A percentile compares a stretch with the other conserved stretches of the same genome.
These are phyloP conservation scores for Byssothecium circinans DNA, from an alignment of 2,329 filamentous ascomycete genomes.

Conservation along the genomic window DNA sequence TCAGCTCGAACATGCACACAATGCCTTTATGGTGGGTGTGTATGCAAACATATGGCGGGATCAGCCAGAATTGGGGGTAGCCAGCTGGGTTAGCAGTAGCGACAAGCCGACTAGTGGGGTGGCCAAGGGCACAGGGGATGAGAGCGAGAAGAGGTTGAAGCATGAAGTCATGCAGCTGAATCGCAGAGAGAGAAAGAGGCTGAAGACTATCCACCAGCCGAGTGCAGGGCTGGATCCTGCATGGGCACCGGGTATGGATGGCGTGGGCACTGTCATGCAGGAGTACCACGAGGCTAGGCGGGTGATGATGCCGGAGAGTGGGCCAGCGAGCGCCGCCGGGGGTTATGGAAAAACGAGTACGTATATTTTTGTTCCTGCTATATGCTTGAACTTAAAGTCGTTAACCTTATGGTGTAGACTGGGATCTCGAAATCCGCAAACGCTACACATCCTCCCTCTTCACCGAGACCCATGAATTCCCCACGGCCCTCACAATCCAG, in stretches of 20 bases:
- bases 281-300: conserved; percentile 44
- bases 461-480: conserved; percentile 65
- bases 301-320: conserved; percentile 59
- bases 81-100: conserved; percentile 65
- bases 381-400: neutral
- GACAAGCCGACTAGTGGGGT: conserved; percentile 75
- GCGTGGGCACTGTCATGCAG: conserved; percentile 23
- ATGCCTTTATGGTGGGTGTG: conserved; percentile 62
- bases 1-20: conserved; percentile 61
- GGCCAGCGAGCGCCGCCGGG: conserved; percentile 65
- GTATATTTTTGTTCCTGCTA: conserved; percentile 32
- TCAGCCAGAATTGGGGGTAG: conserved; percentile 63
- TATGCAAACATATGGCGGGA: conserved; percentile 63
- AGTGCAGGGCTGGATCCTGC: conserved; percentile 15
- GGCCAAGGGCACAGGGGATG: conserved; percentile 64
- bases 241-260: conserved; percentile 11
- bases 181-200: conserved; percentile 60
- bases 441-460: conserved; percentile 64
- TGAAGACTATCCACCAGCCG: conserved; percentile 56
- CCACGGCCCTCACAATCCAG: conserved; percentile 59
- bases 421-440: conserved; percentile 67
- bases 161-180: conserved; percentile 65
- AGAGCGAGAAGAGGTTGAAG: conserved; percentile 64
- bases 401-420: conserved; percentile 45
- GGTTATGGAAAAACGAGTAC: conserved; percentile 79